phyloP scores from a whole-genome alignment of 202 grass and related monocot species.

The Brachypodium distachyon region DNA sequence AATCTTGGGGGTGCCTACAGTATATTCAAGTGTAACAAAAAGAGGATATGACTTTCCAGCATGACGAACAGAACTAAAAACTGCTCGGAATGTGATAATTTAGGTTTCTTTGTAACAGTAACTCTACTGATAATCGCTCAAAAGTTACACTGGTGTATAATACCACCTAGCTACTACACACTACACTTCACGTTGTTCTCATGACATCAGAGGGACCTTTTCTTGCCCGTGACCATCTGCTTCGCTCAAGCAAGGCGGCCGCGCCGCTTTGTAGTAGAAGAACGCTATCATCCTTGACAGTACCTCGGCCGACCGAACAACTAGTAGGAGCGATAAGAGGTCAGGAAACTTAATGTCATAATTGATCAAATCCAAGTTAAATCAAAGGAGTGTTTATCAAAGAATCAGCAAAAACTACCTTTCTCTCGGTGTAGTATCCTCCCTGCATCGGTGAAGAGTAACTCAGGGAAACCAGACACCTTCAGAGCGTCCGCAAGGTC shows the following conservation, averaged over 20 bases:
- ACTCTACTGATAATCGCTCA: neutral
- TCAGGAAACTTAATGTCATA: neutral
- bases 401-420: conserved; percentile 34
- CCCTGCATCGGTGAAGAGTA: conserved; percentile 85
- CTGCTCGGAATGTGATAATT: neutral
- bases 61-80: neutral
- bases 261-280: conserved; percentile 86
- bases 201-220: conserved; percentile 70
- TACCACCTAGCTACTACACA: neutral
- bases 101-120: neutral
- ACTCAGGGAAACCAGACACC: conserved; percentile 70
- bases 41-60: neutral
- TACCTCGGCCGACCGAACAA: conserved; percentile 59
- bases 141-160: neutral
- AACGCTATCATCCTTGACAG: conserved; percentile 85
- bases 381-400: neutral
- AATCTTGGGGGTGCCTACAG: no score
- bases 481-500: conserved; percentile 54
- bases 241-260: conserved; percentile 64
- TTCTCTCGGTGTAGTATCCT: conserved; percentile 83
- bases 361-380: neutral
- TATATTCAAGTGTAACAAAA: no score
- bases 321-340: conserved; percentile 22
- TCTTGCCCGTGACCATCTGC: conserved; percentile 59
- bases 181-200: conserved; percentile 1